Base-by-base conservation (phyloP, 2,329 filamentous ascomycete species). In the Cladosporium sp. region DNA sequence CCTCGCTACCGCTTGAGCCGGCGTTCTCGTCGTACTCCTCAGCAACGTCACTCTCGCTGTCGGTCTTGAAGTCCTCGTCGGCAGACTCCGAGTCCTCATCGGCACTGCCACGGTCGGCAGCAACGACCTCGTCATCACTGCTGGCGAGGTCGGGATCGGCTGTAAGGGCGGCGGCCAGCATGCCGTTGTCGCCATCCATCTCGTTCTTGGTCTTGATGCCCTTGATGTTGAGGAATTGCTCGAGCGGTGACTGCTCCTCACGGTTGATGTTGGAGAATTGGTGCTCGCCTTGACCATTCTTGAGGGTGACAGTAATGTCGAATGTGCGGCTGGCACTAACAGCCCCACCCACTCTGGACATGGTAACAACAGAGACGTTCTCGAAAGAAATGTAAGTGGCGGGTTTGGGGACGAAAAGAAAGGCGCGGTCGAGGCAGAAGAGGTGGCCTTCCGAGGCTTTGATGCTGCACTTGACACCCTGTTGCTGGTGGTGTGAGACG, bases 181-280 rank as follows among this genome's bases (percentile, higher is more conserved):
- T 73, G 1, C 77, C 73, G 38, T 76, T 75, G 27, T 98, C 93
- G 67, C 96, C 93, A 55, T 94, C 86, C 75, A 98, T 96, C 72
- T 98, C 93, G 69, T 98, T 98, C 83, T 96, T 97, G 51, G 94
- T 91, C 49, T 92, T 88, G 63, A 98, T 80, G 54, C 85, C 87
- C 78, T 97, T 97, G 59, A 89, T 82, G 72, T 94, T 93, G 80
- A 98, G 96, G 75, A 98, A 98, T 59, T 86, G 84, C 69, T 98
- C 93, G n/a, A 98, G 80, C 6, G 88, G 88, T 72, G 93, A 88
- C 70, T 97, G 88, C 67, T 98, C 93, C 74, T 98, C 93, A 60
- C 92, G 86, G 68, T 96, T 98, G 69, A 98, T 98, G 76, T 98
- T 98, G 73, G 90, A 95, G 75, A 98, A 98, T 64, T 96, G 91